Base-by-base conservation (phyloP, 257 asterid species). In the Datura wrightii region DNA sequence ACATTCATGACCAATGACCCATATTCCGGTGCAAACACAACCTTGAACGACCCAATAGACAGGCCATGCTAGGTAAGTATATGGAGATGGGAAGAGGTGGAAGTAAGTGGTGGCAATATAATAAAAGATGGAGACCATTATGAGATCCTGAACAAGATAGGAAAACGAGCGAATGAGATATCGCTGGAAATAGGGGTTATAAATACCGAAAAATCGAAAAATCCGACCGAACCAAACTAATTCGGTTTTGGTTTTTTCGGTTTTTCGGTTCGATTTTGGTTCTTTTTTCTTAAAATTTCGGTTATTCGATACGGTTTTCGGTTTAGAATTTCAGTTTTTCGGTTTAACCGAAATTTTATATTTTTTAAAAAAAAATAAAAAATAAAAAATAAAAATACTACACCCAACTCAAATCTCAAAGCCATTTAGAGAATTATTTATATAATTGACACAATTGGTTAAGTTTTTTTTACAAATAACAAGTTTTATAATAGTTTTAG, bases 81-180 rank as follows among this genome's bases (percentile, higher is more conserved):
- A 34, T 2, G 71, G 71, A 4, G 4, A 10, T 11, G 44, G 72
- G 13, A 65, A 10, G 42, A 13, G n/a, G 44, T 24, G 70, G 8
- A 62, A 24, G 70, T 24, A 62, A 62, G 41, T 31, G 70, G 48
- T 71, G 37, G 86, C 86, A n/a, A 83, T 83, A 8, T 83, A 71
- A 37, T 83, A 83, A 4, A 72, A 54, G 14, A 83, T 3, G 50
- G 36, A 44, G 8, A n/a, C 82, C 7, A 83, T 8, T 36, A 70
- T 10, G 54, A 83, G 67, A 63, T 83, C 86, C 10, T 69, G n/a
- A 58, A 83, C 5, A 14, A 83, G 63, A 41, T 83, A 83, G 41
- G 41, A 55, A 36, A 59, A 83, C 4, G 85, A 83, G 6, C 48
- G 82, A 39, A 69, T 52, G 0, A 83, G 53, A 55, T 82, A 83